A percentile compares a stretch with the other conserved stretches of the same genome.
These are phyloP conservation scores for Ambrosia trifida DNA, from an alignment of 129 eudicot genomes.

Conservation along the genomic window DNA sequence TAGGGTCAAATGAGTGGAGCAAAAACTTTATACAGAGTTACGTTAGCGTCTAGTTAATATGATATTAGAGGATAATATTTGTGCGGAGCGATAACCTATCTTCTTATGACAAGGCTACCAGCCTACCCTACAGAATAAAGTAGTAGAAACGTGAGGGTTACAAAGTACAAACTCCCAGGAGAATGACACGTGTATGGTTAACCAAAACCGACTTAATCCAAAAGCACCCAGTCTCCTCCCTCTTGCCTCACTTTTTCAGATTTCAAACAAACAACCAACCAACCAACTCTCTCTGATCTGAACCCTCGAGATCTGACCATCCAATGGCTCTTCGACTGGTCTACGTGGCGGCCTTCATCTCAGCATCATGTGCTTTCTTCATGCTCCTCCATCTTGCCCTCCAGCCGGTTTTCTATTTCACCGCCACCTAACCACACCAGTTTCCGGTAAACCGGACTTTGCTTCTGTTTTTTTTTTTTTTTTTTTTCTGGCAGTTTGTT, in stretches of 20 bases:
- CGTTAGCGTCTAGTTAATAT: too few species aligned
- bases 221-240: neutral
- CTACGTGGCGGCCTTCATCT: slow-evolving; percentile 41
- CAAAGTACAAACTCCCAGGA: slow-evolving; percentile 17
- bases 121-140: neutral
- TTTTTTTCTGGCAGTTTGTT: slow-evolving; percentile 1
- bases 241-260: slow-evolving; percentile 9
- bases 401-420: slow-evolving; percentile 52
- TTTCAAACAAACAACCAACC: slow-evolving; percentile 16
- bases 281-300: neutral
- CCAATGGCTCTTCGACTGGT: slow-evolving; percentile 44
- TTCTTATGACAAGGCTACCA: too few species aligned
- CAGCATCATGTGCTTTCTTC: slow-evolving; percentile 49
- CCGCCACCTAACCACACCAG: slow-evolving; percentile 29
- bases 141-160: slow-evolving; percentile 24
- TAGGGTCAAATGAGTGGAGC: too few species aligned
- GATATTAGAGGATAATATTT: too few species aligned
- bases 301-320: neutral
- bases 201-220: slow-evolving; percentile 20
- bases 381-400: slow-evolving; percentile 45
- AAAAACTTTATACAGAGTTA: too few species aligned
- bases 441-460: slow-evolving; percentile 15
- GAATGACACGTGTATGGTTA: slow-evolving; percentile 33
- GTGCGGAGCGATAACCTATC: too few species aligned
- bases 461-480: neutral